Base-by-base conservation (phyloP, 257 asterid species). In the Haberlea rhodopensis region DNA sequence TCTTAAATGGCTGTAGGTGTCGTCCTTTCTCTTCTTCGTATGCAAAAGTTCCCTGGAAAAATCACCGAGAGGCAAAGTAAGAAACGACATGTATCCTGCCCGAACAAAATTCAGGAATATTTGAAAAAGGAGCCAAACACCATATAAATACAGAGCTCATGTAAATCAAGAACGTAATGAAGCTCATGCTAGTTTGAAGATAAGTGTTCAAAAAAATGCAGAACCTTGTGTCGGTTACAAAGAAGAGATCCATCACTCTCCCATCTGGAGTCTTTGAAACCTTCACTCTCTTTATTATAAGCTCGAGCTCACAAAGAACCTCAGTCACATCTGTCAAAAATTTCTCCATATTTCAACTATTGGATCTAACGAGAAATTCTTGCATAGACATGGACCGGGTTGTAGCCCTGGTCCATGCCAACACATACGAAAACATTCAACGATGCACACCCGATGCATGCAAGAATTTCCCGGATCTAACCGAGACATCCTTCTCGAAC, bases 261-360 rank as follows among this genome's bases (percentile, higher is more conserved):
- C 91, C 96, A 73, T 85, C 96, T 3, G 96, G 96, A 25, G 94
- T 78, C 2, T 86, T 80, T 65, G 79, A 71, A 52, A 80, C 82
- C 66, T 85, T 88, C 57, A 82, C 96, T 69, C 89, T 69, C 71
- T 85, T 82, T 55, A 85, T 85, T 6, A 87, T 81, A 31, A 88
- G 83, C 74, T 88, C 96, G 53, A 88, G 60, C 77, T 85, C 81
- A 26, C 65, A 85, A 53, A 88, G 91, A 71, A 76, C 91, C 78
- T 84, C 80, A 1, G 96, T 83, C 37, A 88, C 86, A 82, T 84
- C 96, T 88, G 76, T 26, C 21, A 75, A 37, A 52, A 62, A 32
- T 19, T 10, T 40, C n/a, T 66, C 21, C 45, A 18, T 29, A 18
- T 21, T 66, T n/a, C 19, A 45, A 54, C 37, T 27, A 55, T 15